Percentiles rank a stretch among this genome's conserved stretches.
Conservation (phyloP, 805 yeast species). For the Sugiyamaella lignohabitans region DNA sequence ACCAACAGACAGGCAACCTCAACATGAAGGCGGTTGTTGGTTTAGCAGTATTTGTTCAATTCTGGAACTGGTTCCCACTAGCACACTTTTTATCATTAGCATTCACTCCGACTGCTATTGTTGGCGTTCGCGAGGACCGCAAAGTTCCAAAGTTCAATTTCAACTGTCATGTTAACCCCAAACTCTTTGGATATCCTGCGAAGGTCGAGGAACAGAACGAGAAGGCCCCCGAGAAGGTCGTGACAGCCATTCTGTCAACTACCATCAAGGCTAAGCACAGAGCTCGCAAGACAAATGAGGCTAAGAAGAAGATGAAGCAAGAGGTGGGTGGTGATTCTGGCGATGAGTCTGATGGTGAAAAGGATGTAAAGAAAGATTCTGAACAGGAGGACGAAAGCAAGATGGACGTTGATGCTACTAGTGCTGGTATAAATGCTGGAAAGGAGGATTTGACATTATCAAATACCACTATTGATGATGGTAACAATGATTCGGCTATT, state of each 20-base stretch:
- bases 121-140: slow-evolving; percentile 80
- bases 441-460: too few species aligned
- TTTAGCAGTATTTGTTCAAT: slow-evolving; percentile 78
- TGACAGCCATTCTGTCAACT: slow-evolving; percentile 90
- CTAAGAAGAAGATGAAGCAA: slow-evolving; percentile 47
- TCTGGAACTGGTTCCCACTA: slow-evolving; percentile 98
- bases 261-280: slow-evolving; percentile 92
- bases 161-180: slow-evolving; percentile 74
- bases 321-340: slow-evolving; percentile 30
- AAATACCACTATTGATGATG: slow-evolving; percentile 7
- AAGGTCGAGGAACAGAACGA: slow-evolving; percentile 71
- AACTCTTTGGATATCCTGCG: slow-evolving; percentile 83
- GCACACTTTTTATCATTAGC: slow-evolving; percentile 89
- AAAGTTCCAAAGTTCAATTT: slow-evolving; percentile 79
- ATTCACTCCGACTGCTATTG: slow-evolving; percentile 84
- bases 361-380: slow-evolving; percentile 20
- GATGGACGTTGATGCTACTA: slow-evolving; percentile 24
- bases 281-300: slow-evolving; percentile 58
- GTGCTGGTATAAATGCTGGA: not conserved
- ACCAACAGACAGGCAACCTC: slow-evolving; percentile 79
- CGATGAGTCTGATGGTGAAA: slow-evolving; percentile 36
- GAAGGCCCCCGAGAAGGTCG: slow-evolving; percentile 80
- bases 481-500: slow-evolving; percentile 20
- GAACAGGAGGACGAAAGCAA: slow-evolving; percentile 25
- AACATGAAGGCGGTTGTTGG: slow-evolving; percentile 92